Conservation (phyloP, 2,329 filamentous ascomycete species). For the Beauveria scarabaeidicola region DNA sequence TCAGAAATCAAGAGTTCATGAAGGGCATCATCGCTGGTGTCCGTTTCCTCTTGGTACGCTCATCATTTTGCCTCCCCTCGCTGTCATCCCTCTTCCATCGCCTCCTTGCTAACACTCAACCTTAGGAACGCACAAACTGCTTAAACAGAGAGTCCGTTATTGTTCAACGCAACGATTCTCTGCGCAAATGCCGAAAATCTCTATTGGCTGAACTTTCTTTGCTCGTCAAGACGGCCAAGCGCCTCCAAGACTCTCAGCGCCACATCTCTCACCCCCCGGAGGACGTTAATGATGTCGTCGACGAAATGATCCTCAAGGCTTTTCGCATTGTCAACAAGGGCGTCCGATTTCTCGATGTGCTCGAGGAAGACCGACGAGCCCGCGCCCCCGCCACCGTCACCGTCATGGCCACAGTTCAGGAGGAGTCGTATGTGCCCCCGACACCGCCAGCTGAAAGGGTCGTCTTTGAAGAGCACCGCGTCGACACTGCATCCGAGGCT, state of each 20-base stretch:
- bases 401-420: slow-evolving; percentile 51
- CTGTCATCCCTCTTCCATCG: background rate
- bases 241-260: slow-evolving; percentile 65
- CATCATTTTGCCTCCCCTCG: background rate
- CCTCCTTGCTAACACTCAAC: background rate
- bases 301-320: slow-evolving; percentile 87
- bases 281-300: slow-evolving; percentile 66
- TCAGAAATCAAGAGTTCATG: slow-evolving; percentile 89
- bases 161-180: slow-evolving; percentile 64
- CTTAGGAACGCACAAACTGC: slow-evolving; percentile 78
- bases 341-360: slow-evolving; percentile 79
- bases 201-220: slow-evolving; percentile 82
- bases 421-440: slow-evolving; percentile 50
- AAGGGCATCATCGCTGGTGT: slow-evolving; percentile 90
- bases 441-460: slow-evolving; percentile 55
- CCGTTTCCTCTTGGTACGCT: slow-evolving; percentile 73
- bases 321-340: slow-evolving; percentile 91
- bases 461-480: slow-evolving; percentile 35
- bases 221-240: slow-evolving; percentile 81
- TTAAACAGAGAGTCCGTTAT: slow-evolving; percentile 71
- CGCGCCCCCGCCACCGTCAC: slow-evolving; percentile 46
- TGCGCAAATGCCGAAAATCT: slow-evolving; percentile 77
- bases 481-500: slow-evolving; percentile 27
- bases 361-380: slow-evolving; percentile 54
- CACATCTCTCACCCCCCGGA: slow-evolving; percentile 38